These are phyloP conservation scores for Pugionium dolabratum DNA, from an alignment of 345 rosid genomes.

Conservation along the genomic window DNA sequence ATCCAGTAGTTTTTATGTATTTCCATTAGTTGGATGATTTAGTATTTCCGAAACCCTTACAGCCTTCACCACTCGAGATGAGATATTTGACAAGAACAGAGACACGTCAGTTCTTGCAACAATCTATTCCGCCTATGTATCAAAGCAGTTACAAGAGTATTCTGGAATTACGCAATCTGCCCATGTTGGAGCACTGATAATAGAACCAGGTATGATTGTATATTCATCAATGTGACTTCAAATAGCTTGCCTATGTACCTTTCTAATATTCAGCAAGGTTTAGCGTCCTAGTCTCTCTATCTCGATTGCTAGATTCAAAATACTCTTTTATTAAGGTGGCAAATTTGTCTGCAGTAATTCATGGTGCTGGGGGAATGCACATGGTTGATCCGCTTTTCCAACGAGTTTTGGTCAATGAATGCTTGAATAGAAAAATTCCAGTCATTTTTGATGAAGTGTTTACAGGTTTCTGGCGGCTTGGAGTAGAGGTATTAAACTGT, in stretches of 20 bases:
- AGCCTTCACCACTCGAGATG: slow-evolving; percentile 68
- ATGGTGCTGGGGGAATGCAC: slow-evolving; percentile 96
- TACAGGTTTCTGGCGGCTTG: slow-evolving; percentile 97
- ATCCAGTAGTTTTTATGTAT: background rate
- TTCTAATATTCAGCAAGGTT: slow-evolving; percentile 12
- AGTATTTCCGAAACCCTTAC: slow-evolving; percentile 35
- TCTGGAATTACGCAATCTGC: slow-evolving; percentile 39
- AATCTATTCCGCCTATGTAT: slow-evolving; percentile 61
- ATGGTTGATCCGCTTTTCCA: slow-evolving; percentile 98
- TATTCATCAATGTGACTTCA: no score
- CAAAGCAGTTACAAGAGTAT: slow-evolving; percentile 48
- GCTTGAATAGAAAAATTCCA: slow-evolving; percentile 71
- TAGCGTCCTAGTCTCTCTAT: background rate
- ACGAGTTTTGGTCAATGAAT: slow-evolving; percentile 77
- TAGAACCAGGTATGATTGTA: slow-evolving; percentile 98
- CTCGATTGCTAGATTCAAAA: slow-evolving; percentile 18
- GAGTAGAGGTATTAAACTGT: slow-evolving; percentile 67
- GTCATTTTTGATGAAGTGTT: slow-evolving; percentile 95
- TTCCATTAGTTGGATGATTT: slow-evolving; percentile 6
- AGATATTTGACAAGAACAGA: slow-evolving; percentile 64
- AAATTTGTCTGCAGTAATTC: slow-evolving; percentile 59
- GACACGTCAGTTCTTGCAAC: slow-evolving; percentile 63
- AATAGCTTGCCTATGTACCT: no score
- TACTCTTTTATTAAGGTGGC: background rate
- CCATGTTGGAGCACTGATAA: slow-evolving; percentile 76